Conservation (phyloP, 352 stramenopile genomes). For the Pythium dissotocum region DNA sequence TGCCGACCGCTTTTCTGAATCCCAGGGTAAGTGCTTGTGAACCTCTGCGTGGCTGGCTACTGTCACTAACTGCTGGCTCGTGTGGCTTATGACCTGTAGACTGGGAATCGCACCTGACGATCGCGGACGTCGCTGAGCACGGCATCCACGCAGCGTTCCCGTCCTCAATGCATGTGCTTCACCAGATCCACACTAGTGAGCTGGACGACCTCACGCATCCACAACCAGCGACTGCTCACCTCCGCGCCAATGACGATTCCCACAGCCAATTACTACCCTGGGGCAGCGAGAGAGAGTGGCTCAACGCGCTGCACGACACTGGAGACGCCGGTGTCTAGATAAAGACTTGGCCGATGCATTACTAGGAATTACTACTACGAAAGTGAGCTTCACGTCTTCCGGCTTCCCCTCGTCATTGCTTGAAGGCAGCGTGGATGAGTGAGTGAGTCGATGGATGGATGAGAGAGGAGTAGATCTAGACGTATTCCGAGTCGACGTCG, state of each 20-base stretch:
- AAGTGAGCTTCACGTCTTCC: not conserved
- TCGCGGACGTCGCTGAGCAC: slow-evolving; percentile 30
- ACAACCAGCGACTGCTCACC: slow-evolving; percentile 7
- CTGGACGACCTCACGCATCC: slow-evolving; percentile 27
- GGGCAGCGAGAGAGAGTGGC: slow-evolving; percentile 3
- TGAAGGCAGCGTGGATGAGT: not conserved
- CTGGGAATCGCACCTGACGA: slow-evolving; percentile 17
- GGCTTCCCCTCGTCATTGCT: too few relatives aligned
- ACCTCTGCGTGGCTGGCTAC: not conserved
- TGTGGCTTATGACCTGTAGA: slow-evolving; percentile 5
- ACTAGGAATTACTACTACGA: slow-evolving; percentile 9
- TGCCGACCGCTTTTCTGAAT: slow-evolving; percentile 59
- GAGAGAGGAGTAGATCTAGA: slow-evolving; percentile 33
- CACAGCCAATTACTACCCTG: not conserved
- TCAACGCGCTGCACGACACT: not conserved
- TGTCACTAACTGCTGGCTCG: not conserved
- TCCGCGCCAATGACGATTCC: not conserved
- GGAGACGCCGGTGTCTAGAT: slow-evolving; percentile 1
- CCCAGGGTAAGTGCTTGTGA: slow-evolving; percentile 23
- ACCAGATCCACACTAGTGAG: slow-evolving; percentile 11
- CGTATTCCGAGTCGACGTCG: slow-evolving; percentile 70
- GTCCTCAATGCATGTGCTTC: slow-evolving; percentile 16
- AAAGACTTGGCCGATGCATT: slow-evolving; percentile 17
- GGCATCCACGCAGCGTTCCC: slow-evolving; percentile 31
- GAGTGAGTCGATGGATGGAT: not conserved